A percentile compares a stretch with the other conserved stretches of the same genome.
Evolutionary conservation across 139 green algal species (phyloP).

Genomic region (Pleodorina starrii): DNA sequence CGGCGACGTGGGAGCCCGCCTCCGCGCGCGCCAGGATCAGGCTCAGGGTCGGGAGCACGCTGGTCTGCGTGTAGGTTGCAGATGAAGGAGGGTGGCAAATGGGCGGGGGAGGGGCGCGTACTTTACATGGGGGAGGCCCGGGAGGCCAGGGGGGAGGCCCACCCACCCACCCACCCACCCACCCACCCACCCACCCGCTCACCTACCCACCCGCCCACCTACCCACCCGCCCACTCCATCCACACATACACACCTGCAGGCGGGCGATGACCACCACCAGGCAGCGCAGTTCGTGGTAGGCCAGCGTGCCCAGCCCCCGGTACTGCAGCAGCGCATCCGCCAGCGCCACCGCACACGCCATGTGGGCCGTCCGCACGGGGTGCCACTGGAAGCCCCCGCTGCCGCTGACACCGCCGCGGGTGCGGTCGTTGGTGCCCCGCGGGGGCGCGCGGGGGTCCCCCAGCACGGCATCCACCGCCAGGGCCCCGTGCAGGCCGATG

Average conservation of each 20-base stretch:
- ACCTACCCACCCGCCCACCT: neutral
- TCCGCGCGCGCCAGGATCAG: neutral
- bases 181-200: neutral
- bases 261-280: neutral
- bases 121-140: neutral
- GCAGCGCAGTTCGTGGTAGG: neutral
- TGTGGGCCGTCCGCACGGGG: neutral
- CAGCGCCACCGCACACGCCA: neutral
- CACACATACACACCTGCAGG: neutral
- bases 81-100: neutral
- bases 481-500: neutral
- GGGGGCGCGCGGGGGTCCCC: neutral
- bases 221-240: neutral
- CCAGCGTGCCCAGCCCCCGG: neutral
- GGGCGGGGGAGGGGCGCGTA: neutral
- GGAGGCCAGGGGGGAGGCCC: neutral
- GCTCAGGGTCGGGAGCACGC: neutral
- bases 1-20: neutral
- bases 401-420: neutral
- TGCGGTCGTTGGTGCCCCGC: neutral
- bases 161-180: neutral
- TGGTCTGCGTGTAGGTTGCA: neutral
- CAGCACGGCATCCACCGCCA: neutral
- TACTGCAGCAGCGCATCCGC: conserved; percentile 16
- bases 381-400: neutral